Base-by-base conservation (phyloP, 306 rosid species). In the Cucumis melo region DNA sequence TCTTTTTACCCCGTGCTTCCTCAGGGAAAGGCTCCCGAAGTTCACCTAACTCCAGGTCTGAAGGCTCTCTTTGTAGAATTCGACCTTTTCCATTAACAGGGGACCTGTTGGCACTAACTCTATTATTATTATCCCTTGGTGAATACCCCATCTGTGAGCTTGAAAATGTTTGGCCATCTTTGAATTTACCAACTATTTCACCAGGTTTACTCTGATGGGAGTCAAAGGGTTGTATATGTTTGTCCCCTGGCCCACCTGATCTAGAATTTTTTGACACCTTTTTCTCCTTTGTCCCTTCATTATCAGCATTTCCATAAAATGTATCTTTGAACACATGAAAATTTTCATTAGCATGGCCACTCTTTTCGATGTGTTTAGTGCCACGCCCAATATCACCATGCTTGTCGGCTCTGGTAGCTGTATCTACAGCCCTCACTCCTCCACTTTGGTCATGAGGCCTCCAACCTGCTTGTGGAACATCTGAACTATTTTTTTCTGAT, bases 1-100 rank as follows among this genome's bases (percentile, higher is more conserved):
- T 91, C 84, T 86, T 94, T 80, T 85, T 82, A 48, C 61, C 83
- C 20, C 74, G 83, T 65, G 82, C 79, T 73, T 87, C 95, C 80
- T 92, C 99, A 2, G 91, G 87, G 73, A 87, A 79, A 42, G 92
- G 90, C 80, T 93, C 97, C 70, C 96, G 97, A 80, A 94, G 89
- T 87, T 94, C 99, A 12, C 99, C 99, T 83, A 94, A 76, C 85
- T 94, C 97, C 86, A 90, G 85, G 78, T 94, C 99, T 75, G 99
- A 94, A 83, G 78, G 80, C 87, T 90, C 97, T 88, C 97, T 84
- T 82, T 89, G 96, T 81, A 94, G 98, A 71, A 77, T 64, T 77
- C 86, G 78, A 78, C 85, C 91, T 79, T 79, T 89, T 71, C 92
- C 96, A 84, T 89, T 87, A 78, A 79, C 78, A 75, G 96, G 93